A percentile compares a stretch with the other conserved stretches of the same genome.
phyloP scores from a whole-genome alignment of 2,329 filamentous ascomycete genomes.

The Helotiales sp. region DNA sequence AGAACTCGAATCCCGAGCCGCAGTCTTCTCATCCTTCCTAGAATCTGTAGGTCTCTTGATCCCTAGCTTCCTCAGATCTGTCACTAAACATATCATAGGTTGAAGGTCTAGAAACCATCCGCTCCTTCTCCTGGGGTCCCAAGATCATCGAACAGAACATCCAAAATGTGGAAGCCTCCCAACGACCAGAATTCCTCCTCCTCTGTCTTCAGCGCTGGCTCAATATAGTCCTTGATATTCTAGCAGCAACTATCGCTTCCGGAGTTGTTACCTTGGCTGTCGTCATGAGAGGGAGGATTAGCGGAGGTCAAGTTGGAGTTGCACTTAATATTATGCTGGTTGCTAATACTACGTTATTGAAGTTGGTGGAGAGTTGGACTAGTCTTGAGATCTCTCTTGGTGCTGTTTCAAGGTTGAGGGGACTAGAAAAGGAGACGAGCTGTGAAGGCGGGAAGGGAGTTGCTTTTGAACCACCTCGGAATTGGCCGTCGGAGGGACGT shows the following conservation, averaged over 20 bases:
- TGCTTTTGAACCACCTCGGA: constrained; percentile 12
- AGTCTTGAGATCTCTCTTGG: constrained; percentile 58
- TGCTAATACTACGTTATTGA: constrained; percentile 22
- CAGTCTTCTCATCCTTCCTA: constrained; percentile 44
- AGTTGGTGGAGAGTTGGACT: constrained; percentile 49
- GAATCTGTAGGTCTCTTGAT: constrained; percentile 36
- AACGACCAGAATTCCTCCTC: constrained; percentile 56
- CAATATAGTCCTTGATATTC: constrained; percentile 41
- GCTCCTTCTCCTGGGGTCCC: constrained; percentile 42
- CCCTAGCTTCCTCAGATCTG: constrained; percentile 19
- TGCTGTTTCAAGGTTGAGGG: constrained; percentile 54
- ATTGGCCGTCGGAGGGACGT: constrained; percentile 37
- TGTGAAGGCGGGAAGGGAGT: constrained; percentile 33
- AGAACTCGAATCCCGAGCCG: constrained; percentile 43
- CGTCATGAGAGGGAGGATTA: constrained; percentile 11
- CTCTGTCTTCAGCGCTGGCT: constrained; percentile 58
- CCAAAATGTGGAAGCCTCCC: constrained; percentile 51
- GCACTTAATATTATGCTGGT: constrained; percentile 29
- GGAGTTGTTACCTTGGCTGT: constrained; percentile 24
- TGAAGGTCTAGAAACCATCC: constrained; percentile 43
- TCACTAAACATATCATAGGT: constrained; percentile 24
- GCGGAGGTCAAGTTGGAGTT: constrained; percentile 25
- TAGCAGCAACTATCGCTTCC: constrained; percentile 12
- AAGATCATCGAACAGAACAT: constrained; percentile 45
- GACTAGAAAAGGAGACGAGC: constrained; percentile 45